phyloP scores from a whole-genome alignment of 2,329 filamentous ascomycete species.

The Fusarium papillatum region DNA sequence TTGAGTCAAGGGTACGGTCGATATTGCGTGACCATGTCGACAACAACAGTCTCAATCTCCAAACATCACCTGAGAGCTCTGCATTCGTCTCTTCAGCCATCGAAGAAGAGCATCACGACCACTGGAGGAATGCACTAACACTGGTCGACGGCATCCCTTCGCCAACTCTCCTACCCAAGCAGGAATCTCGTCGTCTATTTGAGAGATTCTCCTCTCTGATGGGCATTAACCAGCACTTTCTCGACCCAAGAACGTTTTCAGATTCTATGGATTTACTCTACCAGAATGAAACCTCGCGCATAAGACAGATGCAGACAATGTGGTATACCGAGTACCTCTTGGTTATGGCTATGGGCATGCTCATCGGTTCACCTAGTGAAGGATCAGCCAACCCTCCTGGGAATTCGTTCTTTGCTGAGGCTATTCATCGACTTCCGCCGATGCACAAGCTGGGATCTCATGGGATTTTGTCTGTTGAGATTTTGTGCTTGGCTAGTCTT shows the following conservation, averaged over 20 bases:
- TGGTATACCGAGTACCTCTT: slow-evolving; percentile 47
- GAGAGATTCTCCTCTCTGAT: slow-evolving; percentile 42
- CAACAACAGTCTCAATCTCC: slow-evolving; percentile 1
- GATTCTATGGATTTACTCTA: slow-evolving; percentile 43
- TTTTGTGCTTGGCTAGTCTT: slow-evolving; percentile 41
- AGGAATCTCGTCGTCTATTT: slow-evolving; percentile 37
- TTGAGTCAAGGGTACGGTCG: slow-evolving; percentile 38
- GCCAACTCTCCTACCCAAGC: slow-evolving; percentile 25
- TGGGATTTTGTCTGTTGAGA: slow-evolving; percentile 44
- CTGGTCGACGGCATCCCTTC: slow-evolving; percentile 40
- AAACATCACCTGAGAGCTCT: slow-evolving; percentile 45
- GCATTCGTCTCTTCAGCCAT: slow-evolving; percentile 43
- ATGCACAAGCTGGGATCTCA: slow-evolving; percentile 41
- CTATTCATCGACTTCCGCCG: slow-evolving; percentile 41
- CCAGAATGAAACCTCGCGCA: slow-evolving; percentile 30
- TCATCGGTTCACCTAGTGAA: slow-evolving; percentile 40
- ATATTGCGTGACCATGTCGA: slow-evolving; percentile 36
- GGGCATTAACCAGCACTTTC: slow-evolving; percentile 46
- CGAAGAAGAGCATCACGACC: slow-evolving; percentile 23
- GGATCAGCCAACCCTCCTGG: slow-evolving; percentile 35
- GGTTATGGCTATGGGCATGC: slow-evolving; percentile 47
- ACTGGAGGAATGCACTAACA: slow-evolving; percentile 24
- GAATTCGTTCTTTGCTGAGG: slow-evolving; percentile 43
- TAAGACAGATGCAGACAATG: slow-evolving; percentile 32
- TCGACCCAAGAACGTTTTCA: slow-evolving; percentile 43